Conservation (phyloP, 2,329 filamentous ascomycete species). For the Phyllachora maydis region DNA sequence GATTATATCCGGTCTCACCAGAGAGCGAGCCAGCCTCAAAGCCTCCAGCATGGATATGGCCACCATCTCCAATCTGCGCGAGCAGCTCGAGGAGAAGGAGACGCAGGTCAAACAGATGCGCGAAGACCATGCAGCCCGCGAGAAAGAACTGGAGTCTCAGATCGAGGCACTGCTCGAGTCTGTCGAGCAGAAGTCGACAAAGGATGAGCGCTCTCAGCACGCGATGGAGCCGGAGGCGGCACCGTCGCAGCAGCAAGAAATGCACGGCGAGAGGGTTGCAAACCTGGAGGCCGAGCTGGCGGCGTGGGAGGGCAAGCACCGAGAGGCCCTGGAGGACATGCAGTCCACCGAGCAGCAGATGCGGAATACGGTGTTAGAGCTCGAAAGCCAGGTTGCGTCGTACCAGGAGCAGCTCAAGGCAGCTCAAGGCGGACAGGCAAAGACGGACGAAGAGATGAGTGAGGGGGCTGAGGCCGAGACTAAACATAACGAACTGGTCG, state of each 20-base stretch:
- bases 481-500: constrained; percentile 38
- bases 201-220: constrained; percentile 3
- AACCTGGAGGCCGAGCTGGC: constrained; percentile 51
- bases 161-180: constrained; percentile 45
- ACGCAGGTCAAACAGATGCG: constrained; percentile 56
- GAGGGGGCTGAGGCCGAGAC: constrained; percentile 25
- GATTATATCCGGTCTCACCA: constrained; percentile 82
- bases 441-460: constrained; percentile 4
- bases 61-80: constrained; percentile 67
- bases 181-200: constrained; percentile 10
- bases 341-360: constrained; percentile 54
- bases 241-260: constrained; percentile 13
- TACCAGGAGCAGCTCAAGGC: constrained; percentile 9
- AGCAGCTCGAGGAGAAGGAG: constrained; percentile 76
- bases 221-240: constrained; percentile 7
- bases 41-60: constrained; percentile 74
- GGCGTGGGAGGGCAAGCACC: constrained; percentile 59
- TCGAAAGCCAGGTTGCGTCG: constrained; percentile 20
- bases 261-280: constrained; percentile 35
- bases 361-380: constrained; percentile 46
- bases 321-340: constrained; percentile 47
- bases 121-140: constrained; percentile 49
- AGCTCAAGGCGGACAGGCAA: constrained; percentile 15
- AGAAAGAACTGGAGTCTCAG: constrained; percentile 54
- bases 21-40: constrained; percentile 81